Conservation (phyloP, 176 grass and related monocot genomes). For the Carex myosuroides region DNA sequence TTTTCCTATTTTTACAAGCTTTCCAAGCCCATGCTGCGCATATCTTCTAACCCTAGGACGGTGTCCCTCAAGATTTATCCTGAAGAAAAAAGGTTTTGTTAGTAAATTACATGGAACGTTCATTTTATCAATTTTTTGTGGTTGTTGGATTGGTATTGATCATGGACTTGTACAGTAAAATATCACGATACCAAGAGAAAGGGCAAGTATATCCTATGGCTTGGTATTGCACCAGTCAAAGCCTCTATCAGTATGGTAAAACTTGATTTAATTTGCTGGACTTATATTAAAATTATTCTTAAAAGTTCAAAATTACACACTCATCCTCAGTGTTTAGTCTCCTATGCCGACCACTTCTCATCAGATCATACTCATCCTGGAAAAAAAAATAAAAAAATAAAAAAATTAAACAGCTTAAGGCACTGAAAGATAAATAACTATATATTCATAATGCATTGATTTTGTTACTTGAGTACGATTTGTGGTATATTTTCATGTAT, state of each 20-base stretch:
- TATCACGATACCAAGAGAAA: background rate
- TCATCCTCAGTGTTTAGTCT: conserved; percentile 58
- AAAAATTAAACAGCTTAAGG: conserved; percentile 14
- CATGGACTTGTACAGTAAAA: background rate
- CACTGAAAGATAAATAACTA: background rate
- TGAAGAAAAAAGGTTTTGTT: background rate
- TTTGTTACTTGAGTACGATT: background rate
- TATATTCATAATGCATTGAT: conserved; percentile 13
- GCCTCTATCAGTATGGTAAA: too few relatives aligned
- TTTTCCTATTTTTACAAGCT: conserved; percentile 90
- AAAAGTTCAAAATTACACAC: conserved; percentile 34
- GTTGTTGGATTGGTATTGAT: conserved; percentile 2
- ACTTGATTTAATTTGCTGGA: background rate
- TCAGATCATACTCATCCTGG: conserved; percentile 69
- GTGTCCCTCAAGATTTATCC: conserved; percentile 85
- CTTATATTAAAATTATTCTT: background rate
- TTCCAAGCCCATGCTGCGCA: conserved; percentile 65
- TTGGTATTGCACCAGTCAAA: background rate
- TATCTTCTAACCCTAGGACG: conserved; percentile 76
- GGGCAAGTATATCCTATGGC: background rate
- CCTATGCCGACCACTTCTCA: conserved; percentile 40
- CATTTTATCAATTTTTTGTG: background rate
- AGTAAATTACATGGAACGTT: background rate
- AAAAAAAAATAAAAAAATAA: too few relatives aligned
- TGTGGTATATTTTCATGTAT: background rate